These are phyloP conservation scores for Solanum etuberosum DNA, from an alignment of 257 asterid species.

Conservation along the genomic window DNA sequence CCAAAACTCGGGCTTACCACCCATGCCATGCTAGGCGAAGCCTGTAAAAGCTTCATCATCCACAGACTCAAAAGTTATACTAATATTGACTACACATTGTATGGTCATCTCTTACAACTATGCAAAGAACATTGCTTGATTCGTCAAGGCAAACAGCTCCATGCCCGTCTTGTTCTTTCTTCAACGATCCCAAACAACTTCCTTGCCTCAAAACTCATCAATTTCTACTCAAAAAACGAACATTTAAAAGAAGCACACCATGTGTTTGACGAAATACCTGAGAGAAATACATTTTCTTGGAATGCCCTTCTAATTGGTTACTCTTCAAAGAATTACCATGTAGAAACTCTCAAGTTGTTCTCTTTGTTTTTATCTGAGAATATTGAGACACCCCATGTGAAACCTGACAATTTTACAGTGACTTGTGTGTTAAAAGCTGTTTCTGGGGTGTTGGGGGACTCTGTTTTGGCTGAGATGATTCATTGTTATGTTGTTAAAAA, in stretches of 20 bases:
- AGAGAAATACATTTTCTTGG: constrained; percentile 54
- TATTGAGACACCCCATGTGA: constrained; percentile 14
- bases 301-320: constrained; percentile 76
- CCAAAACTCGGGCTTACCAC: background rate
- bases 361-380: constrained; percentile 7
- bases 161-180: constrained; percentile 44
- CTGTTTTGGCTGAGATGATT: constrained; percentile 18
- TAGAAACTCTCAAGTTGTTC: constrained; percentile 39
- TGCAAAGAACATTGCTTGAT: constrained; percentile 50
- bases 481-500: constrained; percentile 51
- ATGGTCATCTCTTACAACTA: constrained; percentile 50
- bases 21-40: background rate
- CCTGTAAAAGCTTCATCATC: background rate
- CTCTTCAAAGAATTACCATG: constrained; percentile 26
- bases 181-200: constrained; percentile 48
- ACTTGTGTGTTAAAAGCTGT: constrained; percentile 70
- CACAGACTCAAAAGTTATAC: background rate
- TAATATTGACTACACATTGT: constrained; percentile 28
- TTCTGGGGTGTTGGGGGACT: constrained; percentile 34
- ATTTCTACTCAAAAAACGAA: constrained; percentile 35
- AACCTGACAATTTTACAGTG: constrained; percentile 54
- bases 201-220: constrained; percentile 75
- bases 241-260: constrained; percentile 35
- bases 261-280: constrained; percentile 74
- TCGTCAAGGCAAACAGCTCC: constrained; percentile 65